Conservation (phyloP, 331 rosid species). For the Rosa hybrid region DNA sequence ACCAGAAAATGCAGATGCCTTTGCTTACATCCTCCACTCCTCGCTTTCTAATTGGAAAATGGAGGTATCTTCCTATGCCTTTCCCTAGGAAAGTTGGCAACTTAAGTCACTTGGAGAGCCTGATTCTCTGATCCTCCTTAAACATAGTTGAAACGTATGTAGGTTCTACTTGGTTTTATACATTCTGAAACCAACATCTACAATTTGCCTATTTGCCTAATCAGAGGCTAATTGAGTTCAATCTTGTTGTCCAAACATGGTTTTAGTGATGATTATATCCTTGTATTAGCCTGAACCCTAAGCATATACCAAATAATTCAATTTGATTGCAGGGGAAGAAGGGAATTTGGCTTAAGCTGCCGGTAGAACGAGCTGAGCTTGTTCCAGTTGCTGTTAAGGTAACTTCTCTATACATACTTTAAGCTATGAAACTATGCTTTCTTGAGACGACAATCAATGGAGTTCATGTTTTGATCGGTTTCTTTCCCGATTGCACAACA, state of each 20-base stretch:
- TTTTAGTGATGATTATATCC: background rate
- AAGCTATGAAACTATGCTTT: background rate
- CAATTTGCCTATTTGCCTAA: background rate
- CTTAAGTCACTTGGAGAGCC: background rate
- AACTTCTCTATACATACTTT: background rate
- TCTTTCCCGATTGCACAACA: background rate
- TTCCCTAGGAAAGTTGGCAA: background rate
- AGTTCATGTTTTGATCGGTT: background rate
- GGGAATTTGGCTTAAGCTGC: conserved; percentile 94
- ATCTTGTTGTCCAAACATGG: background rate
- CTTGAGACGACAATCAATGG: background rate
- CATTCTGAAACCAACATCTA: background rate
- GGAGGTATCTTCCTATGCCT: conserved; percentile 41
- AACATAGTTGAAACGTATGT: background rate
- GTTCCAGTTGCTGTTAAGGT: conserved; percentile 90
- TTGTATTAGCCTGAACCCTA: background rate
- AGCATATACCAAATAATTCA: background rate
- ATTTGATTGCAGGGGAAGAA: conserved; percentile 75
- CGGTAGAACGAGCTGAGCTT: conserved; percentile 64
- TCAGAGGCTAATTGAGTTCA: background rate
- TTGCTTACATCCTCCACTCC: conserved; percentile 51
- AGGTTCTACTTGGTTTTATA: background rate
- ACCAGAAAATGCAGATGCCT: conserved; percentile 53
- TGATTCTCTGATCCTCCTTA: background rate
- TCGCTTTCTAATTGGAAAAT: conserved; percentile 81